A percentile compares a stretch with the other conserved stretches of the same genome.
Evolutionary conservation across 306 rosid genomes (phyloP).

Genomic region (Quercus suber): DNA sequence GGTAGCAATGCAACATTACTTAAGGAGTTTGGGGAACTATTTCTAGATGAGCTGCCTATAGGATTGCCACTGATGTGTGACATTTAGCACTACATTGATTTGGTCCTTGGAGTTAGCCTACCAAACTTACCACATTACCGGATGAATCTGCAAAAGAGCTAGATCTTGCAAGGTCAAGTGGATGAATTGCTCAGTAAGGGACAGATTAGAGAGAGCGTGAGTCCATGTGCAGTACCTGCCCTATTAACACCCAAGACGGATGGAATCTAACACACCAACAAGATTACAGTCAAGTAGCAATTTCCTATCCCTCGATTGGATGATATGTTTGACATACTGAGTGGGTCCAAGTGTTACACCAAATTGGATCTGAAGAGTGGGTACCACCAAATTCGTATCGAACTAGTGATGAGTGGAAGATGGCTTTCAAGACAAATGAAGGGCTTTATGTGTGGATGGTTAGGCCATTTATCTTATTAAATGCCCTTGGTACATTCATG

Average conservation of each 20-base stretch:
- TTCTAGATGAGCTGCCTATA: accelerated
- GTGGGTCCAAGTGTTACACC: too few species aligned
- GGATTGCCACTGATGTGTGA: background rate
- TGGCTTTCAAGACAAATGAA: accelerated
- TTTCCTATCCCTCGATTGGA: background rate
- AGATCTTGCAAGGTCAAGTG: background rate
- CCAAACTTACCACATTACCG: background rate
- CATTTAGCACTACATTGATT: background rate
- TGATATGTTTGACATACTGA: background rate
- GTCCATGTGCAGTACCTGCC: background rate
- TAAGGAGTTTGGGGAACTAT: too few species aligned
- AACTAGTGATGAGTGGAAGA: background rate
- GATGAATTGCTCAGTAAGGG: background rate
- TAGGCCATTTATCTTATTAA: background rate
- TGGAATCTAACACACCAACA: background rate
- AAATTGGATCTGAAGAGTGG: background rate
- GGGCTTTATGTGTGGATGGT: background rate
- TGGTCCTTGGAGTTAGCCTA: background rate
- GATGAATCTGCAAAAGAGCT: accelerated
- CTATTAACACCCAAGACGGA: background rate
- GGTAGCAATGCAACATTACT: accelerated
- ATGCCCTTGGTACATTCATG: background rate
- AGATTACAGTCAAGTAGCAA: background rate
- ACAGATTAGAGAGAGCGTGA: background rate
- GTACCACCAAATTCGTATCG: background rate